Conservation (phyloP, 768 basidiomycete species). For the Suillus subluteus region DNA sequence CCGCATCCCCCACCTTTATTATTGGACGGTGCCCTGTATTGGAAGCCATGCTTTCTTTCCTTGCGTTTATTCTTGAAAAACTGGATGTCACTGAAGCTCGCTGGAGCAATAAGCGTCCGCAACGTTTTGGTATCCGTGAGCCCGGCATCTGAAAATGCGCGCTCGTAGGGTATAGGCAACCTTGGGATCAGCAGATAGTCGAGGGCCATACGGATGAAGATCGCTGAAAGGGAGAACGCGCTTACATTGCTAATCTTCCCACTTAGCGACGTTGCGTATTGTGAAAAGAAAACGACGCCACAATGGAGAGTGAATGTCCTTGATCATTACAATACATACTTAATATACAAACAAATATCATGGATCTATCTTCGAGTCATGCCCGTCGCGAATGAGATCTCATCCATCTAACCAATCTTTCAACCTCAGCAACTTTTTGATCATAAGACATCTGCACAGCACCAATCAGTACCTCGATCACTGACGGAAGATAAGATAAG, state of each 20-base stretch:
- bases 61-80: too few relatives aligned
- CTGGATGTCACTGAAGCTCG: too few relatives aligned
- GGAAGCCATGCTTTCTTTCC: too few relatives aligned
- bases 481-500: neutral
- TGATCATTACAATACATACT: neutral
- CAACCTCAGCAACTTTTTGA: neutral
- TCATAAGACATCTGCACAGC: conserved; percentile 3
- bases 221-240: too few relatives aligned
- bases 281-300: neutral
- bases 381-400: neutral
- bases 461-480: neutral
- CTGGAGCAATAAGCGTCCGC: too few relatives aligned
- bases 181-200: too few relatives aligned
- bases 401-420: neutral
- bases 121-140: too few relatives aligned
- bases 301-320: neutral
- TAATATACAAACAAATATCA: neutral
- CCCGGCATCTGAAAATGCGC: too few relatives aligned
- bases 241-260: neutral
- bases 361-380: neutral
- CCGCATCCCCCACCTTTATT: neutral
- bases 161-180: too few relatives aligned
- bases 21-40: neutral
- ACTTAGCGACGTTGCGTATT: neutral
- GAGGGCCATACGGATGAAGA: too few relatives aligned